Conservation (phyloP, 1,139 yeast genomes). For the Blastobotrys buckinghamii region DNA sequence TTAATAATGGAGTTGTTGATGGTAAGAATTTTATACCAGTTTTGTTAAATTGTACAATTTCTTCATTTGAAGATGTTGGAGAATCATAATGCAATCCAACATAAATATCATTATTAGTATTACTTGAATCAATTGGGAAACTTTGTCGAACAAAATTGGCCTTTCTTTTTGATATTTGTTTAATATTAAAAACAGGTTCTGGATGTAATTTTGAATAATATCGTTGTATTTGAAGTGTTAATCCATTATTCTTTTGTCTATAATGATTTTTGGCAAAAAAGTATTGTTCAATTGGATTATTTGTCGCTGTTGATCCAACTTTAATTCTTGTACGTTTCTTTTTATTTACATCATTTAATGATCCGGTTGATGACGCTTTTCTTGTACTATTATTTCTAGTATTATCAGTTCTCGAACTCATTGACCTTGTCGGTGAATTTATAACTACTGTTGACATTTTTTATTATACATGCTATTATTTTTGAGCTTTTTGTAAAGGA, state of each 20-base stretch:
- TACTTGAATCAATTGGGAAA: slow-evolving; percentile 2
- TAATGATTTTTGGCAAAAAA: slow-evolving; percentile 17
- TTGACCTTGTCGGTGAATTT: no score
- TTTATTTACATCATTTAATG: not conserved
- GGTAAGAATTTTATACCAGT: slow-evolving; percentile 11
- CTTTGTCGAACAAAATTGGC: slow-evolving; percentile 3
- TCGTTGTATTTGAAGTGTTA: slow-evolving; percentile 20
- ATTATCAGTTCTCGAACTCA: no score
- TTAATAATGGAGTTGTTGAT: slow-evolving; percentile 7
- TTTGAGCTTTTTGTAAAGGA: no score
- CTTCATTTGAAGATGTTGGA: not conserved
- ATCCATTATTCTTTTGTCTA: slow-evolving; percentile 1
- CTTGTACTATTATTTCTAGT: no score
- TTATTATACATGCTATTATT: no score
- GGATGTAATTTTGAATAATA: slow-evolving; percentile 18
- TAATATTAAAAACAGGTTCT: slow-evolving; percentile 21
- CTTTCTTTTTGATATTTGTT: slow-evolving; percentile 5
- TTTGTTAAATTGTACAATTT: slow-evolving; percentile 7
- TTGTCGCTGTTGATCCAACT: not conserved
- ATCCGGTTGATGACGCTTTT: no score
- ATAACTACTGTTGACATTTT: no score
- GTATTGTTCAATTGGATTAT: slow-evolving; percentile 13
- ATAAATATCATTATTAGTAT: slow-evolving; percentile 6
- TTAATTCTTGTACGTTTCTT: not conserved
- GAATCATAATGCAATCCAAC: slow-evolving; percentile 14